Evolutionary conservation across 176 grass and related monocot species (phyloP), one percentile per base, ranked within the genome.

Genomic region (Miscanthus lutarioriparius): DNA sequence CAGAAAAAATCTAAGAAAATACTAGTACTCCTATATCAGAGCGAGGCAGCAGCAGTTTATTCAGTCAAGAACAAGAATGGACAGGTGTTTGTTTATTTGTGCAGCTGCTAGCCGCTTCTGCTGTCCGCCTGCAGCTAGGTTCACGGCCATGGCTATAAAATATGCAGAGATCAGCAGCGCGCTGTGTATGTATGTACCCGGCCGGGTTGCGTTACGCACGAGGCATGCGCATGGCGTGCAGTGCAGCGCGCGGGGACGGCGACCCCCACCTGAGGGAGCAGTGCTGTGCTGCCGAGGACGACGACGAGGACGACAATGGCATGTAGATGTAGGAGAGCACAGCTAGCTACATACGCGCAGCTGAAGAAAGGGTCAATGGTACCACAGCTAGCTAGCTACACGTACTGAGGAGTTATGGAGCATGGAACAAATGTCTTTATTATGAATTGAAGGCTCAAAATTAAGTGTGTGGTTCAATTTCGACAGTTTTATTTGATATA

Each of bases 201-300:
- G n/a, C 36, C 41, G 54, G 44, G 56, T 4, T 78, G 76, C 75
- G 86, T 88, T 88, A 79, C 67, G 66, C 67, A 88, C 74, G 86
- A 88, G 74, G 86, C 73, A 26, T 45, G 67, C 37, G 80, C 37
- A 61, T 9, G 80, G 35, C 15, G 67, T 22, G 48, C 66, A 12
- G 67, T n/a, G 64, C 6, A 41, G 53, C 37, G 48, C 53, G 10
- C n/a, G 63, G 30, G 41, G 64, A 67, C 78, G 78, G 53, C 53
- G 72, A 80, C 27, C 81, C 81, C 81, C 67, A 80, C 76, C 87
- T 80, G 87, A 59, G 76, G 76, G 37, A 80, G 76, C 44, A 65
- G 26, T 8, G 10, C 13, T 69, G 35, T 44, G 22, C 22, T 5
- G 2, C 6, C 38, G 68, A 14, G 5, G 68, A 25, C 37, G 37